Base-by-base conservation (phyloP, 768 basidiomycete species). In the Rhodotorula sphaerocarpa region DNA sequence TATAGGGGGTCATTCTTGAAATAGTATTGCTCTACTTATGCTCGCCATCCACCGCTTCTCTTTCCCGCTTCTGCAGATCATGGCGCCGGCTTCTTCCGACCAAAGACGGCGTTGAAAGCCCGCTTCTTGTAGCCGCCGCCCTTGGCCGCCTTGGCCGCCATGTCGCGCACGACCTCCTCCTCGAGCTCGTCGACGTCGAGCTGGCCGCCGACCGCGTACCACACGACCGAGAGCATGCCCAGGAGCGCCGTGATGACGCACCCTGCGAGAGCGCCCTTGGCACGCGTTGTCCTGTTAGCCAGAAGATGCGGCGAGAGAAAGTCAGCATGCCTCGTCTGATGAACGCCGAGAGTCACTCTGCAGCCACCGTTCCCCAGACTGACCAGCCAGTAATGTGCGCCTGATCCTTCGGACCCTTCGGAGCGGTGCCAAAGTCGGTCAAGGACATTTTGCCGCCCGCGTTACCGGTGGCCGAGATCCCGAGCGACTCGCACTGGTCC, bases 121-220 rank as follows among this genome's bases (percentile, higher is more conserved):
- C 63, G 39, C 58, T 65, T 65, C 10, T 51, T 3, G n/a, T 27
- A 30, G 1, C 63, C 63, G 23, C 63, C 63, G 10, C 63, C 63
- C 2, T 57, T 57, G 7, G 63, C 65, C 30, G 65, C 44, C 77
- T 86, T 90, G 57, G 76, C 79, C 31, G 80, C 84, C 15, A 84
- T 75, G 58, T 79, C 76, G 66, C 76, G 75, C 66, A 80, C 76
- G 56, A 88, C 80, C 77, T 93, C 90, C 70, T 84, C 84, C 48
- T 92, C 89, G 50, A 88, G 80, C 77, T 93, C 90, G 67, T 84
- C 84, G 45, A 90, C 89, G 48, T 85, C 81, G 63, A 88, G 69
- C 60, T 66, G 77, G 7, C 82, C 83, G n/a, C 88, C 88, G 50
- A 84, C 77, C 42, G 85, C 77, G 75, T 97, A 97, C 90, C 91